Evolutionary conservation across 169 alveolate species (phyloP).

Genomic region (Plasmodium relictum): DNA sequence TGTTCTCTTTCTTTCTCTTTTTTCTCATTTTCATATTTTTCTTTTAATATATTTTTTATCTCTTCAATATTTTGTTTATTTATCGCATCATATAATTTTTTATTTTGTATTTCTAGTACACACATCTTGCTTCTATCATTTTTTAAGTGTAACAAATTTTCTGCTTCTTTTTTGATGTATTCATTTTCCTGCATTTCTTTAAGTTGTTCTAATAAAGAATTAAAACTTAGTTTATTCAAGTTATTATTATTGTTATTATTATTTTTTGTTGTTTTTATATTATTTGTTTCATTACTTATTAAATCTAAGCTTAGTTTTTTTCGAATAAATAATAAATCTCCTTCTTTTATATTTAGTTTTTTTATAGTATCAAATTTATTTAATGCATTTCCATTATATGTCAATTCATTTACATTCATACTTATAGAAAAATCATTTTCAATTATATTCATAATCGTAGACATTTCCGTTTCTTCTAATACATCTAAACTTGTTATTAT

Average conservation of each 20-base stretch:
- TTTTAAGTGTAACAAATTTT: constrained; percentile 34
- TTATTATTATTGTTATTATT: background rate
- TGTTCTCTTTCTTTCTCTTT: constrained; percentile 77
- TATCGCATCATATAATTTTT: constrained; percentile 55
- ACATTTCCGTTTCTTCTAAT: constrained; percentile 74
- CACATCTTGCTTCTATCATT: constrained; percentile 46
- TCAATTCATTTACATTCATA: constrained; percentile 66
- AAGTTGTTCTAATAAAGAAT: constrained; percentile 41
- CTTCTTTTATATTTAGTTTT: constrained; percentile 61
- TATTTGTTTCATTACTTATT: background rate
- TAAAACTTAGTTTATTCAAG: constrained; percentile 21
- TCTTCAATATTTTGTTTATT: constrained; percentile 41
- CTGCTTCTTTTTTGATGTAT: constrained; percentile 63
- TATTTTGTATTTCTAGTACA: constrained; percentile 50
- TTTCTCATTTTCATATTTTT: constrained; percentile 60
- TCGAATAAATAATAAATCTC: constrained; percentile 57
- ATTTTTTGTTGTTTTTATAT: background rate
- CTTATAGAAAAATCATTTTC: constrained; percentile 61
- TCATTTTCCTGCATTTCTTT: constrained; percentile 52
- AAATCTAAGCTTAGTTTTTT: constrained; percentile 31
- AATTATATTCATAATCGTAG: constrained; percentile 48
- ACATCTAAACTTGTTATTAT: constrained; percentile 74
- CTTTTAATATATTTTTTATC: constrained; percentile 58
- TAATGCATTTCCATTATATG: constrained; percentile 40
- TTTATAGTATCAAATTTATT: constrained; percentile 56